Base-by-base conservation (phyloP, 257 asterid genomes). In the Catharanthus roseus region DNA sequence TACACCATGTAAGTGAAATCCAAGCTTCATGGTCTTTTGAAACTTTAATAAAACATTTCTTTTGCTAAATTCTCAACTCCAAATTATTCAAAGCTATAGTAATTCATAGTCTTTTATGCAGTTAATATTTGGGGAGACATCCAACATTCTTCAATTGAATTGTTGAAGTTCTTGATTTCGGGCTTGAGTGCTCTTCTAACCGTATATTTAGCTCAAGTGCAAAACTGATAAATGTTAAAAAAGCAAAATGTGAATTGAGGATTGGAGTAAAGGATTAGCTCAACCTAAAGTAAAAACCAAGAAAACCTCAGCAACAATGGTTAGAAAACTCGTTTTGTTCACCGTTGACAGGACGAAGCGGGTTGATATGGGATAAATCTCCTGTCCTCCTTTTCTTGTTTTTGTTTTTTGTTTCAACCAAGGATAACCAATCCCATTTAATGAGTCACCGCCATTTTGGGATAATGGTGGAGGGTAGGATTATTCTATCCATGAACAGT, bases 1-100 rank as follows among this genome's bases (percentile, higher is more conserved):
- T 93, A 77, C 91, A 86, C 84, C 86, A 89, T 75, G 98, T 93
- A 81, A 83, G 91, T 39, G 18, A 24, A 61, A 10, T n/a, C 28
- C 2, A 16, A 47, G 21, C 53, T 15, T 12, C 21, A 12, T 47
- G 21, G 19, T 47, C n/a, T n/a, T n/a, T n/a, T n/a, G n/a, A n/a
- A n/a, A n/a, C n/a, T n/a, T n/a, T n/a, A 42, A 5, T 15, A 42
- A 42, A 12, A 42, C 11, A n/a, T 42, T 42, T 41, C 0, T 42
- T 42, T 51, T 19, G 19, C 21, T 38, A 2, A 31, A 39, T 62
- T 58, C 65, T 23, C 54, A 6, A n/a, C 61, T 12, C 0, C 11
- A 42, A 42, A 10, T 8, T 42, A 42, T 42, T 2, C 49, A 6
- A 45, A 9, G 24, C 55, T 8, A 3, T 13, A 5, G 18, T 39